Percentiles rank a stretch among this genome's conserved stretches.
These are phyloP conservation scores for Pseudogymnoascus sp. DNA, from an alignment of 2,329 filamentous ascomycete genomes.

Conservation along the genomic window DNA sequence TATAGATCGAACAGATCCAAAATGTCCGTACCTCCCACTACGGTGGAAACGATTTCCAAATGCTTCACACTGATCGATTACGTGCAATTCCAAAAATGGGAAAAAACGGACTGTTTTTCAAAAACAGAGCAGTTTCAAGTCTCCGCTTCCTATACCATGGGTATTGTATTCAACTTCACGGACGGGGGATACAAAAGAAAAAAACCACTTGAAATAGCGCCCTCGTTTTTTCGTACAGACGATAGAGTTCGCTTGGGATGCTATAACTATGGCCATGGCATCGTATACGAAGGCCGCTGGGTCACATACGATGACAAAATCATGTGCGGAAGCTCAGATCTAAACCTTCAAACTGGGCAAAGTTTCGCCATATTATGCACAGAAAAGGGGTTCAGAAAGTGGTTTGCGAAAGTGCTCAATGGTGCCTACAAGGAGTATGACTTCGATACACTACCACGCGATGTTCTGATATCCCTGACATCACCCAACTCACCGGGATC, in stretches of 20 bases:
- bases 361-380: background rate
- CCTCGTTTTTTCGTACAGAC: background rate
- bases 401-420: background rate
- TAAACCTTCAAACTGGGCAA: background rate
- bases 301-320: background rate
- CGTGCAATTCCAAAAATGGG: background rate
- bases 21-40: background rate
- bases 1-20: background rate
- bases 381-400: background rate
- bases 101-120: background rate
- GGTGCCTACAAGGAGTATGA: background rate
- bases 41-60: background rate
- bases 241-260: background rate
- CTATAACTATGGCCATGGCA: background rate
- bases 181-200: background rate
- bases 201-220: background rate
- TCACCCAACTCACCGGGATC: background rate
- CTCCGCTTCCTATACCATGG: background rate
- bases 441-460: background rate
- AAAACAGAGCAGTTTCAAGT: background rate
- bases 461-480: background rate
- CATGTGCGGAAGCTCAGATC: background rate
- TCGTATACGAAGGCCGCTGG: background rate
- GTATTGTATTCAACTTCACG: background rate
- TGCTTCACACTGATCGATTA: background rate